A percentile compares a stretch with the other conserved stretches of the same genome.
These are phyloP conservation scores for Metarhizium robertsii DNA, from an alignment of 2,329 filamentous ascomycete species.

Conservation along the genomic window DNA sequence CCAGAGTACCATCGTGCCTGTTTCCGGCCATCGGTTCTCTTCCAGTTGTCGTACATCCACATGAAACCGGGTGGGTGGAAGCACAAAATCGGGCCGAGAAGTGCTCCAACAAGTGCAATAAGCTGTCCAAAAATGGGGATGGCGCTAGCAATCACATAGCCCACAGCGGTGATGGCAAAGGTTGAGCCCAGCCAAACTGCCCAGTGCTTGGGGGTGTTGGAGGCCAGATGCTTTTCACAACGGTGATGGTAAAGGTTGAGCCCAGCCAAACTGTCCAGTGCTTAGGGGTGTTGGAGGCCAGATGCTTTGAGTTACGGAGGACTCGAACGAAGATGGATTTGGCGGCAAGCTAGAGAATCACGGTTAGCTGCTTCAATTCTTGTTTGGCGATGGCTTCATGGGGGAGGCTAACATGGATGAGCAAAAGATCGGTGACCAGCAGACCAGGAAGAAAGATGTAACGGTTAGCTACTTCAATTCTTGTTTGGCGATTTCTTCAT, in stretches of 20 bases:
- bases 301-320: slow-evolving; percentile 18
- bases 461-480: neutral
- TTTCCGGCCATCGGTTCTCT: neutral
- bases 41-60: slow-evolving; percentile 16
- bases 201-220: slow-evolving; percentile 19
- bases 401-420: slow-evolving; percentile 16
- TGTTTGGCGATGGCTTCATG: neutral
- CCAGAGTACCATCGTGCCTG: slow-evolving; percentile 5
- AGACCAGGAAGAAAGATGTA: slow-evolving; percentile 22
- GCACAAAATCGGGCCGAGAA: slow-evolving; percentile 17
- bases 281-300: slow-evolving; percentile 13
- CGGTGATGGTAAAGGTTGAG: slow-evolving; percentile 9
- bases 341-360: neutral
- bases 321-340: slow-evolving; percentile 22
- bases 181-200: slow-evolving; percentile 18
- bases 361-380: neutral
- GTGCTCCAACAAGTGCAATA: slow-evolving; percentile 15
- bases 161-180: slow-evolving; percentile 7
- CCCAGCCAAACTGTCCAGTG: slow-evolving; percentile 22
- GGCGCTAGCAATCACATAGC: slow-evolving; percentile 13
- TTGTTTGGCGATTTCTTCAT: neutral
- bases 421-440: slow-evolving; percentile 16
- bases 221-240: slow-evolving; percentile 16
- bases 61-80: slow-evolving; percentile 15
- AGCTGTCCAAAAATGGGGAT: slow-evolving; percentile 21